Conservation (phyloP, 2,329 filamentous ascomycete genomes). For the Torrubiella hemipterigena region DNA sequence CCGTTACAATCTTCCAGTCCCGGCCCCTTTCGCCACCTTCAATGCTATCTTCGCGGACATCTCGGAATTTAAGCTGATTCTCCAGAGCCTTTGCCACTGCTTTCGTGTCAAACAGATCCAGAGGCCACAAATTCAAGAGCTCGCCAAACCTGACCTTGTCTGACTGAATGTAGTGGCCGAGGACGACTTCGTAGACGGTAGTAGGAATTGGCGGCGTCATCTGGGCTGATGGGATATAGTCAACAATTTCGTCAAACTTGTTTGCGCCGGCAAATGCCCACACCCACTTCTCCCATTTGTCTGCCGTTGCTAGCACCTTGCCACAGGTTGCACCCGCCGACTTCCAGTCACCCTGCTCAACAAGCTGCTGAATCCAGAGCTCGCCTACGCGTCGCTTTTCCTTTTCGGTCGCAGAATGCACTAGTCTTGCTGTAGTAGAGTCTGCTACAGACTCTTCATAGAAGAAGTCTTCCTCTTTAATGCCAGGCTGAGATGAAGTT, state of each 20-base stretch:
- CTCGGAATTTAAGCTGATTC: slow-evolving; percentile 65
- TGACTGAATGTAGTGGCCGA: slow-evolving; percentile 75
- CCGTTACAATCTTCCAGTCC: slow-evolving; percentile 86
- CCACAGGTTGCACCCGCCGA: slow-evolving; percentile 70
- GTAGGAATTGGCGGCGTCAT: slow-evolving; percentile 69
- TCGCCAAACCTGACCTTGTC: slow-evolving; percentile 67
- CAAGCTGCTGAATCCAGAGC: slow-evolving; percentile 80
- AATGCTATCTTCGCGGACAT: slow-evolving; percentile 63
- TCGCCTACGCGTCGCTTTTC: slow-evolving; percentile 90
- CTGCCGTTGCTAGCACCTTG: slow-evolving; percentile 66
- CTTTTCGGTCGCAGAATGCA: slow-evolving; percentile 59
- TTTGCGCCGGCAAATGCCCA: slow-evolving; percentile 80
- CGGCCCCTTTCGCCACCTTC: slow-evolving; percentile 60
- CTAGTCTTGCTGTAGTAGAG: slow-evolving; percentile 40
- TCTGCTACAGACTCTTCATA: slow-evolving; percentile 52
- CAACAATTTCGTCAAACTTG: slow-evolving; percentile 81
- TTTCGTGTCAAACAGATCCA: slow-evolving; percentile 70
- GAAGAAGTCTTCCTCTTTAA: slow-evolving; percentile 53
- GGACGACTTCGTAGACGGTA: slow-evolving; percentile 76
- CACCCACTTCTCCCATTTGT: slow-evolving; percentile 91
- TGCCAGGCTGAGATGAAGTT: slow-evolving; percentile 17
- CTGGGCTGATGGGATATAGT: slow-evolving; percentile 67
- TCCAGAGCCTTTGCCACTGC: slow-evolving; percentile 70
- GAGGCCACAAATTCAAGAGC: slow-evolving; percentile 71
- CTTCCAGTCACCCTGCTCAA: slow-evolving; percentile 62